Base-by-base conservation (phyloP, 2,329 filamentous ascomycete genomes). In the Cordyceps cicadae region DNA sequence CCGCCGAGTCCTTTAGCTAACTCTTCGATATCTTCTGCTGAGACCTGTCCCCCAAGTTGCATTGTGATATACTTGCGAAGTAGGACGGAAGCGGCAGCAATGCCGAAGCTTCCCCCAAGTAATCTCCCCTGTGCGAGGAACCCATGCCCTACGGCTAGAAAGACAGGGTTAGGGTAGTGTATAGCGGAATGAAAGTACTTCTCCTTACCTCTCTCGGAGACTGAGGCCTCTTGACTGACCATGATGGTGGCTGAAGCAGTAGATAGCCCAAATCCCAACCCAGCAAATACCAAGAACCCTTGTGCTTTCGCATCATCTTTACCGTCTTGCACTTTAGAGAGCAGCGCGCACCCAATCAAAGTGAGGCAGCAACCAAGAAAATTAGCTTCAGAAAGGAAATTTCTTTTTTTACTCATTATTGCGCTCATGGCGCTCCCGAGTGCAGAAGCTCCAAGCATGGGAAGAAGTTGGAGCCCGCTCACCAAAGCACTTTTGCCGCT, bases 101-200 rank as follows among this genome's bases (percentile, higher is more conserved):
- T 81, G 3, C 81, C 81, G 32, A 83, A 70, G 61, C 80, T 82
- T 6, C 81, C 81, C 5, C 81, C 81, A 0, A 83, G 70, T 24
- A 83, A 76, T 37, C 81, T 75, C 26, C 76, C 68, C 60, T 83
- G 80, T 0, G 80, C 77, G 14, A 83, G 66, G 45, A 83, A 77
- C 0, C 79, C 81, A 64, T 84, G 81, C 0, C 80, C 78, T 12
- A 78, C 71, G 14, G 80, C 80, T 82, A 48, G 81, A 49, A 48
- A 64, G 7, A 34, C 12, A 17, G 17, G 50, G 12, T 39, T 32
- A 59, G 41, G 4, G 5, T 5, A 9, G 9, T 41, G 3, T 0
- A 37, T 8, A 29, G 24, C 3, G 14, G 9, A 6, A 15, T n/a
- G 3, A 15, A 29, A 14, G 9, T 15, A 32, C 19, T 49, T 66